Percentiles rank a stretch among this genome's conserved stretches.
phyloP scores from a whole-genome alignment of 768 basidiomycete species.

The Podaxis sp. region DNA sequence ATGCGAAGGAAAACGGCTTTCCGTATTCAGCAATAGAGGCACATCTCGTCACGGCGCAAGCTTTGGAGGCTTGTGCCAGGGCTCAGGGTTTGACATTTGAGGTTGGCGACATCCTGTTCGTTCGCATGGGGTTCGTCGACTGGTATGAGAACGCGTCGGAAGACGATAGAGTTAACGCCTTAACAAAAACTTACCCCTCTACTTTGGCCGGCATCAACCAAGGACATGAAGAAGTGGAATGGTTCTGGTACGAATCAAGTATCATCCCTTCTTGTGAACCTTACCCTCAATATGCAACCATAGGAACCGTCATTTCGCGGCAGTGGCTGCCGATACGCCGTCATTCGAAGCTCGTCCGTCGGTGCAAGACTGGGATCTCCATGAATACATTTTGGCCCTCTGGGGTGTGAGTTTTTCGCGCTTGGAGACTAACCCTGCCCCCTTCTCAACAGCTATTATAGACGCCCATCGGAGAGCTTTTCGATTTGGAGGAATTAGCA shows the following conservation, averaged over 20 bases:
- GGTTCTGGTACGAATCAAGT: constrained; percentile 18
- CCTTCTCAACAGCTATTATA: not conserved
- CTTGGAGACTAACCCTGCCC: not conserved
- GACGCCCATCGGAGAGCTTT: constrained; percentile 23
- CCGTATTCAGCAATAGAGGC: constrained; percentile 13
- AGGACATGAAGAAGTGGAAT: constrained; percentile 18
- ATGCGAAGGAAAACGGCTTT: constrained; percentile 16
- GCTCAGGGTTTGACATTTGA: constrained; percentile 18
- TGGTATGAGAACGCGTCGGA: constrained; percentile 20
- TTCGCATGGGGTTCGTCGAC: constrained; percentile 20
- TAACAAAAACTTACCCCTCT: constrained; percentile 2
- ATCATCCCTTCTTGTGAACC: not conserved
- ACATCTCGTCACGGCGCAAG: constrained; percentile 17
- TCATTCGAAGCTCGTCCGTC: constrained; percentile 21
- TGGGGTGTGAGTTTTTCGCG: constrained; percentile 20
- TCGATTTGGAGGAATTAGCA: constrained; percentile 22
- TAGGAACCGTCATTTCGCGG: constrained; percentile 24
- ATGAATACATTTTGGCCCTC: constrained; percentile 21
- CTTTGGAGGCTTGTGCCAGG: constrained; percentile 17
- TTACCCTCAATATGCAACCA: not conserved
- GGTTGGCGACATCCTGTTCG: constrained; percentile 21
- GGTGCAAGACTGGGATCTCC: constrained; percentile 20
- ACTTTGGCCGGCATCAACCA: constrained; percentile 16
- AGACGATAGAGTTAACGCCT: constrained; percentile 10
- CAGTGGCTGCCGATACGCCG: constrained; percentile 21